Percentiles rank a stretch among this genome's conserved stretches.
phyloP scores from a whole-genome alignment of 345 rosid genomes.

The Psidium friedrichsthalianum region DNA sequence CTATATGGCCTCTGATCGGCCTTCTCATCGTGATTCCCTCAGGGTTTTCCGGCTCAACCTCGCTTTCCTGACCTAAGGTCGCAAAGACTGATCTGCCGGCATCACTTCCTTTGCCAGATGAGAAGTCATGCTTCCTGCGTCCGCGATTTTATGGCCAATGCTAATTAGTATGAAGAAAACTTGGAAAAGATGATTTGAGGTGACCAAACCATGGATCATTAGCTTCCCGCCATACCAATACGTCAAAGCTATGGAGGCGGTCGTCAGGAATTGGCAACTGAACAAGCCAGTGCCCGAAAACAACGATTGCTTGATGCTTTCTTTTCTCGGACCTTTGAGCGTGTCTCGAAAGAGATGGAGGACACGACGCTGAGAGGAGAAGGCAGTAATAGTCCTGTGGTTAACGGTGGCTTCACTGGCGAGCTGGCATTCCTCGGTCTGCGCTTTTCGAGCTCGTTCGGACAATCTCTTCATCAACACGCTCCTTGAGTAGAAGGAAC shows the following conservation, averaged over 20 bases:
- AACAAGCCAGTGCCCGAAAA: constrained; percentile 29
- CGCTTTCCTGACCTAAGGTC: constrained; percentile 16
- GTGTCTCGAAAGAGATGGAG: constrained; percentile 15
- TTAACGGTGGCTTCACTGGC: constrained; percentile 41
- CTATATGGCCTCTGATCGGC: constrained; percentile 16
- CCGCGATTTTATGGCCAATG: constrained; percentile 35
- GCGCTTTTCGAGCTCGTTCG: constrained; percentile 23
- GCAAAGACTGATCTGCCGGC: constrained; percentile 24
- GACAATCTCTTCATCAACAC: constrained; percentile 47
- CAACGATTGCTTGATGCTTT: constrained; percentile 38
- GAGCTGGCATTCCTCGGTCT: constrained; percentile 26
- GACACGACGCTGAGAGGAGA: constrained; percentile 37
- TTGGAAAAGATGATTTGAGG: constrained; percentile 24
- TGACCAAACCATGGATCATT: constrained; percentile 16
- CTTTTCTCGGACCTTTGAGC: constrained; percentile 24
- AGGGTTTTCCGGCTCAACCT: constrained; percentile 28
- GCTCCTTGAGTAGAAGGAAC: constrained; percentile 23
- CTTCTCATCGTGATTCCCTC: constrained; percentile 2
- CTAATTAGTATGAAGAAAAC: constrained; percentile 36
- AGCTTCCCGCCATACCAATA: constrained; percentile 46
- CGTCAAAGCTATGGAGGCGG: constrained; percentile 22
- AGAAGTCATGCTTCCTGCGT: constrained; percentile 42
- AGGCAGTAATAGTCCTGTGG: constrained; percentile 39
- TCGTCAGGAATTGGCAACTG: constrained; percentile 33
- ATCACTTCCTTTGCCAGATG: constrained; percentile 29